Evolutionary conservation across 2,329 filamentous ascomycete species (phyloP).

Genomic region (Decorospora gaudefroyi): DNA sequence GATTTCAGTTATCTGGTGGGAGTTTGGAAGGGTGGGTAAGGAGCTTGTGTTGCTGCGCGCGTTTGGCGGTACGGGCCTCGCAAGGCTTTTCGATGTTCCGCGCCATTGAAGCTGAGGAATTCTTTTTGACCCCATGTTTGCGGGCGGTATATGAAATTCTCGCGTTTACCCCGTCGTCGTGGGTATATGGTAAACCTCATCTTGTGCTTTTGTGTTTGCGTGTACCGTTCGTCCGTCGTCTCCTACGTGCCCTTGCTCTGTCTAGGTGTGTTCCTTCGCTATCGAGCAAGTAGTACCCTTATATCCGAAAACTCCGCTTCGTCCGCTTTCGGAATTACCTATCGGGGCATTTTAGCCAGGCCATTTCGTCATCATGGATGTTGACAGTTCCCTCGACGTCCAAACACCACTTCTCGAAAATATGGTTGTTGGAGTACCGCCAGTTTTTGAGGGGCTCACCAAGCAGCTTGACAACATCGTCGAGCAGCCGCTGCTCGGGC

Average conservation of each 20-base stretch:
- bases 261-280: too few species aligned
- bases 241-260: too few species aligned
- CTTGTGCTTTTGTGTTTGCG: too few species aligned
- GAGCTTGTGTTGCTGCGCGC: slow-evolving; percentile 6
- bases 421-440: slow-evolving; percentile 46
- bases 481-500: slow-evolving; percentile 43
- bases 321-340: slow-evolving; percentile 13
- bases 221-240: too few species aligned
- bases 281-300: slow-evolving; percentile 4
- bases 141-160: too few species aligned
- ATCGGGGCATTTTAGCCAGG: slow-evolving; percentile 17
- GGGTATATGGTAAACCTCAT: too few species aligned
- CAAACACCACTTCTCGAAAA: slow-evolving; percentile 44
- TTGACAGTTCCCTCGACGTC: slow-evolving; percentile 30
- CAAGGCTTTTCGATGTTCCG: slow-evolving; percentile 1
- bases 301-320: slow-evolving; percentile 20
- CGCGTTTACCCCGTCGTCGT: too few species aligned
- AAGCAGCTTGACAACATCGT: slow-evolving; percentile 42
- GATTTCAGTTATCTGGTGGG: too few species aligned
- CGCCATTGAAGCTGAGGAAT: too few species aligned
- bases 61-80: slow-evolving; percentile 3
- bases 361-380: slow-evolving; percentile 19
- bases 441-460: slow-evolving; percentile 44
- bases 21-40: too few species aligned
- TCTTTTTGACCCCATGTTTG: too few species aligned